These are phyloP conservation scores for Populus simonii DNA, from an alignment of 345 rosid species.

Conservation along the genomic window DNA sequence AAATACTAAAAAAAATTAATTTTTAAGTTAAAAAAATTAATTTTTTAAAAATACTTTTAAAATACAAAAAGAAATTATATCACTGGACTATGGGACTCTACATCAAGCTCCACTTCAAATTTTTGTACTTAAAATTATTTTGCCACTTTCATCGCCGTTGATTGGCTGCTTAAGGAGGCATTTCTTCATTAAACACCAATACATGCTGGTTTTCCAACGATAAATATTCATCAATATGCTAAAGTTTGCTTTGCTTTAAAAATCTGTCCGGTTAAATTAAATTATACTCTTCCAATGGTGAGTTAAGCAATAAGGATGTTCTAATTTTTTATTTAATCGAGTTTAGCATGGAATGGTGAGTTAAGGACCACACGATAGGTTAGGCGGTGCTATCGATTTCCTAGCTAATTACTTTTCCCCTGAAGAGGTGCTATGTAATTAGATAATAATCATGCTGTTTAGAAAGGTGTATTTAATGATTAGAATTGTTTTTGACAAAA, in stretches of 20 bases:
- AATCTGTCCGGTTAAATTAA: not conserved
- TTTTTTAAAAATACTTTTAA: no score
- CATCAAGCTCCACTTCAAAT: slow-evolving; percentile 21
- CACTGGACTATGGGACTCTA: not conserved
- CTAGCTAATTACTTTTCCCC: not conserved
- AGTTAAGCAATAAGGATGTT: no score
- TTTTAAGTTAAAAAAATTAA: no score
- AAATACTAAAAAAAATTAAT: no score
- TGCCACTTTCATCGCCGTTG: not conserved
- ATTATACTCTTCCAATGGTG: not conserved
- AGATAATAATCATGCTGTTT: not conserved
- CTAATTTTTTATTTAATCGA: not conserved
- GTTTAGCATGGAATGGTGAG: not conserved
- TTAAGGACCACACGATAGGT: not conserved
- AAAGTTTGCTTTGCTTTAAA: not conserved
- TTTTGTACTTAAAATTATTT: slow-evolving; percentile 2
- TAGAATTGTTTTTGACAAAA: no score
- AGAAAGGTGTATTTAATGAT: not conserved
- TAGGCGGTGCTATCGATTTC: not conserved
- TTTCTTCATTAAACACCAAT: not conserved
- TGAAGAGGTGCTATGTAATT: not conserved
- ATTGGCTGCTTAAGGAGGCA: not conserved
- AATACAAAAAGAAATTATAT: no score
- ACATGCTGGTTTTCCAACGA: not conserved
- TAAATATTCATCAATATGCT: not conserved